A percentile compares a stretch with the other conserved stretches of the same genome.
These are phyloP conservation scores for Corymbia maculata DNA, from an alignment of 345 rosid genomes.

Conservation along the genomic window DNA sequence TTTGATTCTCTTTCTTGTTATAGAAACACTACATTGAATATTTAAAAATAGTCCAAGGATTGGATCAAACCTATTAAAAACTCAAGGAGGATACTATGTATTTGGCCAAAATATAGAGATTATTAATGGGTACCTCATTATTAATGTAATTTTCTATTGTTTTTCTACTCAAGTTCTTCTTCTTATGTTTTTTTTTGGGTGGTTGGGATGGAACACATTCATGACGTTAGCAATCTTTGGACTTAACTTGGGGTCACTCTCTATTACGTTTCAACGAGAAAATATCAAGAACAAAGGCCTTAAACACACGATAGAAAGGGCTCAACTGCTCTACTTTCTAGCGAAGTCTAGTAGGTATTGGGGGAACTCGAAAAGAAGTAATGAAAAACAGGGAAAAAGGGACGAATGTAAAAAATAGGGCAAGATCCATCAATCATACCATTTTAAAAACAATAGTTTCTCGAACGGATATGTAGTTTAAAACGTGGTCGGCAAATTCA, in stretches of 20 bases:
- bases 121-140: background rate
- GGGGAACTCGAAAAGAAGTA: background rate
- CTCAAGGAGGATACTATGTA: background rate
- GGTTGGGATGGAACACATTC: background rate
- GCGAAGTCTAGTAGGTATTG: background rate
- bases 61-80: background rate
- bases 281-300: background rate
- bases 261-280: background rate
- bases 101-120: background rate
- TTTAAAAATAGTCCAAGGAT: background rate
- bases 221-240: background rate
- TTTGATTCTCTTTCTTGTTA: background rate
- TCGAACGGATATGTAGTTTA: background rate
- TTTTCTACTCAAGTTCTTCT: background rate
- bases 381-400: background rate
- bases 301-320: background rate
- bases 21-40: background rate
- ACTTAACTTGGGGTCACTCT: background rate
- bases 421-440: background rate
- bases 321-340: background rate
- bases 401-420: background rate
- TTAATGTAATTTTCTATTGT: background rate
- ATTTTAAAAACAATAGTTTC: background rate
- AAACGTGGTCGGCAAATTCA: background rate
- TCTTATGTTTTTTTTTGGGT: background rate